phyloP scores from a whole-genome alignment of 1,284 basidiomycete species.

The Albatrellus sp. region DNA sequence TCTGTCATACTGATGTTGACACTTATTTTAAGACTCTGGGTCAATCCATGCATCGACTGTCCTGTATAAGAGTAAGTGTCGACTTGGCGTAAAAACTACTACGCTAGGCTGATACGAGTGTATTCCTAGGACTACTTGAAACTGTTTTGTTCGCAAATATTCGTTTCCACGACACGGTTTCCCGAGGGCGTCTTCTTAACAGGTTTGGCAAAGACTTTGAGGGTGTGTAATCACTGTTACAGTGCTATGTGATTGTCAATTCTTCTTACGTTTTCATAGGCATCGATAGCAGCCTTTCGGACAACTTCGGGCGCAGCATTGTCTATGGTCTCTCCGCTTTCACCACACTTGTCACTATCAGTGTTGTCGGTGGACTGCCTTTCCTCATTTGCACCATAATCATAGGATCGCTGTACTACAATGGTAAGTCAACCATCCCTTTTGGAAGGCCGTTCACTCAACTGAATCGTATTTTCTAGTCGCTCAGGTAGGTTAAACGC shows the following conservation, averaged over 20 bases:
- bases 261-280: conserved; percentile 26
- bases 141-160: conserved; percentile 83
- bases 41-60: conserved; percentile 59
- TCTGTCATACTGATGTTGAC: conserved; percentile 1
- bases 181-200: conserved; percentile 76
- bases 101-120: background rate
- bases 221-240: conserved; percentile 27
- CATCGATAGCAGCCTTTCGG: conserved; percentile 76
- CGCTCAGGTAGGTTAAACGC: conserved; percentile 6
- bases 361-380: conserved; percentile 65
- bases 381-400: conserved; percentile 54
- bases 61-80: conserved; percentile 54
- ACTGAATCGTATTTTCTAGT: conserved; percentile 2
- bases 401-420: conserved; percentile 59
- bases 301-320: conserved; percentile 75
- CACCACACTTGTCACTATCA: conserved; percentile 69
- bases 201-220: conserved; percentile 93
- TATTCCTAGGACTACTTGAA: conserved; percentile 54
- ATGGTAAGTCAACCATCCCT: conserved; percentile 30
- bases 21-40: conserved; percentile 35
- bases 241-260: background rate
- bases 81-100: conserved; percentile 13
- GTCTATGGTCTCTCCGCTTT: conserved; percentile 43
- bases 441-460: background rate
- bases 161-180: conserved; percentile 89